Evolutionary conservation across 2,329 filamentous ascomycete genomes (phyloP).

Genomic region (Ophiostoma pallidulum): DNA sequence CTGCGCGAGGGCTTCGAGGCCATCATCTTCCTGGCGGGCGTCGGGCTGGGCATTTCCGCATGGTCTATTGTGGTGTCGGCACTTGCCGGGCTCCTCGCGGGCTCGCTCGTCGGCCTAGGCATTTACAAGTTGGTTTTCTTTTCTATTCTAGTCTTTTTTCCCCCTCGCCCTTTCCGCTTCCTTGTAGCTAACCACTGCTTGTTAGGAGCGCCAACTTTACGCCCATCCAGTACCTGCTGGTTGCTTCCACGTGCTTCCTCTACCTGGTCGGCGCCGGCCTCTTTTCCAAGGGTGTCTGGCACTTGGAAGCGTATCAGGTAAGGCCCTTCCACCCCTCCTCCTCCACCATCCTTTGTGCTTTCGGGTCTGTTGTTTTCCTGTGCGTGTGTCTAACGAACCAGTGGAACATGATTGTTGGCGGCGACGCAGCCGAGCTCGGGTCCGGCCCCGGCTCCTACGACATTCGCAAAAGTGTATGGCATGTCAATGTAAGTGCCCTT

Average conservation of each 20-base stretch:
- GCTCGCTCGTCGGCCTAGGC: slow-evolving; percentile 52
- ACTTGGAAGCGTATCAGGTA: slow-evolving; percentile 51
- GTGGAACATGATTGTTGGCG: slow-evolving; percentile 43
- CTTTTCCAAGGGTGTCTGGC: slow-evolving; percentile 69
- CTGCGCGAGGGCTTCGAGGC: slow-evolving; percentile 69
- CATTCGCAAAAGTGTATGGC: slow-evolving; percentile 58
- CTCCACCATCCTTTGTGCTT: no score
- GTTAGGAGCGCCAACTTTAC: slow-evolving; percentile 12
- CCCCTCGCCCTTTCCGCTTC: no score
- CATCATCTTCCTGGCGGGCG: slow-evolving; percentile 70
- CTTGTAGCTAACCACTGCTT: not conserved
- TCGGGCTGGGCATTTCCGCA: slow-evolving; percentile 59
- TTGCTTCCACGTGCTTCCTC: slow-evolving; percentile 70
- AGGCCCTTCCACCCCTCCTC: no score
- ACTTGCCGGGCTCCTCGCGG: slow-evolving; percentile 54
- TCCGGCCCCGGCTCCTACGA: slow-evolving; percentile 58
- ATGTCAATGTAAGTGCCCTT: slow-evolving; percentile 53
- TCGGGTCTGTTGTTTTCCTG: no score
- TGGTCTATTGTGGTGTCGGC: slow-evolving; percentile 62
- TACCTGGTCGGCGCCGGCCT: slow-evolving; percentile 78
- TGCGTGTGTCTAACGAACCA: no score
- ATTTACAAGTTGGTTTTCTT: slow-evolving; percentile 56
- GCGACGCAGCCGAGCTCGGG: slow-evolving; percentile 51
- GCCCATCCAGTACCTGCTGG: slow-evolving; percentile 47
- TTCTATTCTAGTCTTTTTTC: no score